phyloP scores from a whole-genome alignment of 495 filamentous ascomycete species.

The Bathelium albidoporum region DNA sequence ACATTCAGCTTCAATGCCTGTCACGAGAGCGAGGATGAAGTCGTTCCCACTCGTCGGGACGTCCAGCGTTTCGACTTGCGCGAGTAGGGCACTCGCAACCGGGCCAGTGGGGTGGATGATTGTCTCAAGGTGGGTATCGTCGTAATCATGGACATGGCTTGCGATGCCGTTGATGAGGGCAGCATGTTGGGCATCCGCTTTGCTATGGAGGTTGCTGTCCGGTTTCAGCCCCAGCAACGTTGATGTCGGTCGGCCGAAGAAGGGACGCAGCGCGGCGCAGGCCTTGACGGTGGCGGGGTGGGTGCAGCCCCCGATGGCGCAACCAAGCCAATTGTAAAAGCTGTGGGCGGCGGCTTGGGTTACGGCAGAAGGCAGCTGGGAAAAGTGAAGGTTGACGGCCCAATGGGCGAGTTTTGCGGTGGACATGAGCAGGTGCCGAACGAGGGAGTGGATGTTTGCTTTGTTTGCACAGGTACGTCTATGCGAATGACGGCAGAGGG shows the following conservation, averaged over 20 bases:
- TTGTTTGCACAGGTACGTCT: no score
- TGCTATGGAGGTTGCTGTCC: constrained; percentile 16
- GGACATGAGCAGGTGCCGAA: constrained; percentile 30
- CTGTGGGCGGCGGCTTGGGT: constrained; percentile 22
- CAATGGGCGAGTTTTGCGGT: constrained; percentile 33
- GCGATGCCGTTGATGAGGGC: constrained; percentile 46
- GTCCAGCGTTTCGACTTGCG: constrained; percentile 32
- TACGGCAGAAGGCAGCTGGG: constrained; percentile 26
- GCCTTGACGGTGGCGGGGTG: constrained; percentile 42
- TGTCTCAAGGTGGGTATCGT: constrained; percentile 47
- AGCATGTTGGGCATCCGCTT: constrained; percentile 40
- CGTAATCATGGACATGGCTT: constrained; percentile 47
- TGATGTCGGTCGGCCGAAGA: constrained; percentile 38
- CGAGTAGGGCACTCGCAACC: constrained; percentile 40
- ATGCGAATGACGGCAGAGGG: background rate
- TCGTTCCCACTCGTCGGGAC: constrained; percentile 32
- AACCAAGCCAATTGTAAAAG: constrained; percentile 46
- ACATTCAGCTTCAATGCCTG: constrained; percentile 43
- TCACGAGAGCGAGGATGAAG: constrained; percentile 42
- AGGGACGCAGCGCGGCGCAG: constrained; percentile 31
- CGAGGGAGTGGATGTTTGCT: background rate
- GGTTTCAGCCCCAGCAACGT: constrained; percentile 30
- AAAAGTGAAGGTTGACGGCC: constrained; percentile 29
- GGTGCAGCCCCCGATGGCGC: constrained; percentile 38
- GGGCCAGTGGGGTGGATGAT: constrained; percentile 47